Evolutionary conservation across 192 early-diverging fungal genomes (phyloP).

Genomic region (Mortierella antarctica): DNA sequence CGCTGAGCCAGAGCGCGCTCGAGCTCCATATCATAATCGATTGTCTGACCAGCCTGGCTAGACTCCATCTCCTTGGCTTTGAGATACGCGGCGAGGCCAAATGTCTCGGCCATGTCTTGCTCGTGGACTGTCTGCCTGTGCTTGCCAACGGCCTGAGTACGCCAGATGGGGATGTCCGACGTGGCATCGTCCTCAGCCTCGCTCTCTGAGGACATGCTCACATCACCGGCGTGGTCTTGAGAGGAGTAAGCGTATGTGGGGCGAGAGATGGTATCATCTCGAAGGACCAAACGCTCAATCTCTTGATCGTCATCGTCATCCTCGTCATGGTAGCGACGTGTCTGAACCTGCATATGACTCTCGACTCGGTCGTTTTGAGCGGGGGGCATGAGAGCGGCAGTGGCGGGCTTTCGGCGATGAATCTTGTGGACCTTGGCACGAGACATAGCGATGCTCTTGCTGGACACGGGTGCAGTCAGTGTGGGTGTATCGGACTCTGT

Average conservation of each 20-base stretch:
- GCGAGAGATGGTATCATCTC: conserved; percentile 12
- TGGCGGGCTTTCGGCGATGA: conserved; percentile 14
- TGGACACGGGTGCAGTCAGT: background rate
- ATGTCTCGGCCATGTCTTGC: conserved; percentile 46
- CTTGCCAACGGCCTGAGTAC: conserved; percentile 37
- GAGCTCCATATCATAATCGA: conserved; percentile 47
- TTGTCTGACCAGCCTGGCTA: conserved; percentile 20
- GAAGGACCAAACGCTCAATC: conserved; percentile 39
- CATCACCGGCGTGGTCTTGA: conserved; percentile 6
- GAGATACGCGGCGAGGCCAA: conserved; percentile 51
- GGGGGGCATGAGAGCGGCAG: background rate
- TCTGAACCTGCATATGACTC: background rate
- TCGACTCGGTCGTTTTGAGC: conserved; percentile 3
- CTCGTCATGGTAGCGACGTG: conserved; percentile 10
- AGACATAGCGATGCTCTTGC: conserved; percentile 38
- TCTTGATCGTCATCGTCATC: conserved; percentile 30
- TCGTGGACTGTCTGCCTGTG: conserved; percentile 50
- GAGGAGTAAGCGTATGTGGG: background rate
- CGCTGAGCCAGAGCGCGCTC: conserved; percentile 44
- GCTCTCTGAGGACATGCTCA: conserved; percentile 30
- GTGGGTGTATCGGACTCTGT: conserved; percentile 34
- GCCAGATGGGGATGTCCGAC: conserved; percentile 38
- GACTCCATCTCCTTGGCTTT: conserved; percentile 48
- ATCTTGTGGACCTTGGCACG: conserved; percentile 36
- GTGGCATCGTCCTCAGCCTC: conserved; percentile 22